Evolutionary conservation across 495 filamentous ascomycete genomes (phyloP), one percentile per base, ranked within the genome.

Genomic region (Chaetomium fimeti): DNA sequence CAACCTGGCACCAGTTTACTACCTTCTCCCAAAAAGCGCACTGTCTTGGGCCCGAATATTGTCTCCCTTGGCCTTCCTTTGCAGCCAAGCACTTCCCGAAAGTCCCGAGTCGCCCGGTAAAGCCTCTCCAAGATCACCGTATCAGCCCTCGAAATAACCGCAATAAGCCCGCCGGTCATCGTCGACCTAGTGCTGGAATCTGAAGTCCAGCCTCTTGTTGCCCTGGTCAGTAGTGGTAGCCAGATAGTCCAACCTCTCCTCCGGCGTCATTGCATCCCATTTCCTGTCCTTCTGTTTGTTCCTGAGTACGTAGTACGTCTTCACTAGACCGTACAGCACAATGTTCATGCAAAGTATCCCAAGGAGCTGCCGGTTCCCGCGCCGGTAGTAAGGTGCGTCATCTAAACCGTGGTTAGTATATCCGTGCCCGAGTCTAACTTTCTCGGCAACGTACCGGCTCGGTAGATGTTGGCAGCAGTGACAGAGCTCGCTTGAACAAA

Each of bases 171-270:
- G 2, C 40, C 40, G 40, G 18, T 27, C 11, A 32, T 6, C 27
- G 20, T 18, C 18, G n/a, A 0, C 36, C 40, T 64, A 81, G 55
- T 80, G 74, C 47, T 72, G 63, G 65, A 85, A 84, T 36, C 81
- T 69, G 61, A 86, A 86, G 66, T 86, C 82, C 57, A 85, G 82
- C 74, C 90, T 82, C 74, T 93, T 93, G 70, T 91, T 93, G 7
- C 89, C 89, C 67, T 85, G 78, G 69, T 91, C 84, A 1, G 70
- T 84, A 16, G 89, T 90, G 5, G 85, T 88, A 2, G 77, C 79
- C 4, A 93, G 75, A 71, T 93, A 93, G 25, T 77, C 70, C 40
- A 85, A 70, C 66, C 82, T 79, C 73, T 92, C 82, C 22, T 83
- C 84, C 25, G 77, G 78, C 5, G 74, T 83, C 90, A 93, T 92